Evolutionary conservation across 257 asterid species (phyloP).

Genomic region (Solanum neorickii): DNA sequence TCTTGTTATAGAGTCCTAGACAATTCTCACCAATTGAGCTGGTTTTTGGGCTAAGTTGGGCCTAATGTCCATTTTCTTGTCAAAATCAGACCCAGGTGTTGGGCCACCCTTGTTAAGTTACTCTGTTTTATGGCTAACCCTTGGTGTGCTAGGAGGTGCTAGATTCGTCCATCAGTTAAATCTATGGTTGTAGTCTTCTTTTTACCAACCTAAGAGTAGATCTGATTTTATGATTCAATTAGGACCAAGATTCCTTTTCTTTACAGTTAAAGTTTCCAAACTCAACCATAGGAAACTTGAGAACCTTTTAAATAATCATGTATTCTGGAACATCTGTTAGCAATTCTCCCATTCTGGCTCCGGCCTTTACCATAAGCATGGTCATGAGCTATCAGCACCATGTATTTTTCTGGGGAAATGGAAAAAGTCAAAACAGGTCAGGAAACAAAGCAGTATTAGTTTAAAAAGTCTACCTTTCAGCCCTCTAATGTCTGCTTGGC

Average conservation of each 20-base stretch:
- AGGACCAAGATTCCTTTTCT: not conserved
- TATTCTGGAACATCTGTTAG: not conserved
- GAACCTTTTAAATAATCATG: not conserved
- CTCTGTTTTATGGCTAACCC: not conserved
- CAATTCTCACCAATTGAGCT: not conserved
- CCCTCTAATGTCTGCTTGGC: not conserved
- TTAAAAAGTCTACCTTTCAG: not conserved
- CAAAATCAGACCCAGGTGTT: not conserved
- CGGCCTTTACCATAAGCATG: not conserved
- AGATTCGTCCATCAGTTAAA: not conserved
- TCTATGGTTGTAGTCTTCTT: not conserved
- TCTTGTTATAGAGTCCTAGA: not conserved
- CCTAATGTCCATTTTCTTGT: not conserved
- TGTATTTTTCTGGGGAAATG: not conserved
- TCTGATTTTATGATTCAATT: not conserved
- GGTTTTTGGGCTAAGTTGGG: not conserved
- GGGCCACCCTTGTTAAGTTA: not conserved
- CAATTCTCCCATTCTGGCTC: not conserved
- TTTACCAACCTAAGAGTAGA: not conserved
- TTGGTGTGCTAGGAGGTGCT: not conserved
- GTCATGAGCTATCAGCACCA: not conserved
- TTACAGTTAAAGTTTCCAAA: not conserved
- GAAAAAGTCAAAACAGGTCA: not conserved
- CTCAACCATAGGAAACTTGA: not conserved
- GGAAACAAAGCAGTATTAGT: not conserved